phyloP scores from a whole-genome alignment of 2,329 filamentous ascomycete genomes.

The Parastagonospora avenae region DNA sequence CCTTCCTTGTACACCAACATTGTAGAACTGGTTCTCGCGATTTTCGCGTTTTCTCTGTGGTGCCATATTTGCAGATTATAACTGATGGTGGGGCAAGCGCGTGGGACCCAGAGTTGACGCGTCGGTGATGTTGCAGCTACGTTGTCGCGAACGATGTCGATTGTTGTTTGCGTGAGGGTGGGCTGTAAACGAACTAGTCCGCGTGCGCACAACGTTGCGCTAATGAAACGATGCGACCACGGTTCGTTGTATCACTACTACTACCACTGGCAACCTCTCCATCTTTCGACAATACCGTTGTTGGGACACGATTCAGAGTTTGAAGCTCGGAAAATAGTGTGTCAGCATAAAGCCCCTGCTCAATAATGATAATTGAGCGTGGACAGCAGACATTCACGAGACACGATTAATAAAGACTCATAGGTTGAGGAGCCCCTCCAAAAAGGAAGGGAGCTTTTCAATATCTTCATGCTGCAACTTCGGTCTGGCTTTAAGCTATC shows the following conservation, averaged over 20 bases:
- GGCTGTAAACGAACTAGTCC: conserved; percentile 18
- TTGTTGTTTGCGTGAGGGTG: conserved; percentile 28
- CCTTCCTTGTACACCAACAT: conserved; percentile 49
- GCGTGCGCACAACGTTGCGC: background rate
- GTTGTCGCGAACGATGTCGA: conserved; percentile 16
- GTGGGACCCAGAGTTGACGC: conserved; percentile 13
- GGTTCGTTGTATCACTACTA: too few species aligned
- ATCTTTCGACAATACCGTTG: background rate
- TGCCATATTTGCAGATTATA: conserved; percentile 30
- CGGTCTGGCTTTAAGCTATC: conserved; percentile 10
- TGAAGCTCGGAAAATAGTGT: background rate
- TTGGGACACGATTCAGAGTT: background rate
- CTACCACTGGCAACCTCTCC: too few species aligned
- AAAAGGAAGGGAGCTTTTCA: conserved; percentile 23
- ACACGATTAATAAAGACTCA: background rate
- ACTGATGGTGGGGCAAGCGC: background rate
- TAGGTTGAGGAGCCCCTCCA: conserved; percentile 26
- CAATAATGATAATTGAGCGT: background rate
- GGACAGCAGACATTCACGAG: background rate
- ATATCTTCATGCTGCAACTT: conserved; percentile 22
- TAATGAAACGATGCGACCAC: too few species aligned
- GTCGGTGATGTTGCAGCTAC: conserved; percentile 18
- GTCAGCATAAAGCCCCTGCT: background rate
- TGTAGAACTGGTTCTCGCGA: conserved; percentile 48
- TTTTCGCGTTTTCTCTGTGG: conserved; percentile 43